These are phyloP conservation scores for Betula pendula DNA, from an alignment of 306 rosid genomes.

Conservation along the genomic window DNA sequence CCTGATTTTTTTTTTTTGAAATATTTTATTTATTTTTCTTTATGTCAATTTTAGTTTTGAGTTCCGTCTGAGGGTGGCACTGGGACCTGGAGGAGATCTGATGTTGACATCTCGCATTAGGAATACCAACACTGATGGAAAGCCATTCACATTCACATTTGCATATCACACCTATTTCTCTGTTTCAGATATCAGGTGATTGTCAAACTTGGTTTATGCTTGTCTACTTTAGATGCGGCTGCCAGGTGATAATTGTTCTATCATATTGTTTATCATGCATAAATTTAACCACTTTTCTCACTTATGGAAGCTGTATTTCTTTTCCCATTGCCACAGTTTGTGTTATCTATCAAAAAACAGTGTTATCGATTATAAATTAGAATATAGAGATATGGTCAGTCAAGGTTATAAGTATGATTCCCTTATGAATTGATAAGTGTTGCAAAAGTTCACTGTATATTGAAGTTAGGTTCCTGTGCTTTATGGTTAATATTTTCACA, in stretches of 20 bases:
- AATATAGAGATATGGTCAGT: slow-evolving; percentile 3
- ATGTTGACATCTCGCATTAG: slow-evolving; percentile 86
- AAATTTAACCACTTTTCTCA: neutral
- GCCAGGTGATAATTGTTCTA: neutral
- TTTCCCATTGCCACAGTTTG: slow-evolving; percentile 13
- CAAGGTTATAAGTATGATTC: slow-evolving; percentile 12
- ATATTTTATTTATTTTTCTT: slow-evolving; percentile 20
- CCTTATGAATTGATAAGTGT: neutral
- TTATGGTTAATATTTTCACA: no score
- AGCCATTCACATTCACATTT: slow-evolving; percentile 89
- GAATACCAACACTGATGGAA: slow-evolving; percentile 84
- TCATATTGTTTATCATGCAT: slow-evolving; percentile 9
- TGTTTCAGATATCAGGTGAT: slow-evolving; percentile 88
- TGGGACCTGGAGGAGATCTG: slow-evolving; percentile 93
- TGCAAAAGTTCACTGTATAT: neutral
- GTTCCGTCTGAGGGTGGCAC: slow-evolving; percentile 80
- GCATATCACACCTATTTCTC: slow-evolving; percentile 93
- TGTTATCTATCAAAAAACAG: slow-evolving; percentile 1
- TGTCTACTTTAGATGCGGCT: slow-evolving; percentile 7
- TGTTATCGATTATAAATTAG: slow-evolving; percentile 6
- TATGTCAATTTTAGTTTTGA: slow-evolving; percentile 62
- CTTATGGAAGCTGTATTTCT: neutral
- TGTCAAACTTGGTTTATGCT: slow-evolving; percentile 13
- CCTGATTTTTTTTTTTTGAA: neutral
- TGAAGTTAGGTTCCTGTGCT: neutral